These are phyloP conservation scores for Corymbia maculata DNA, from an alignment of 345 rosid genomes.

Conservation along the genomic window DNA sequence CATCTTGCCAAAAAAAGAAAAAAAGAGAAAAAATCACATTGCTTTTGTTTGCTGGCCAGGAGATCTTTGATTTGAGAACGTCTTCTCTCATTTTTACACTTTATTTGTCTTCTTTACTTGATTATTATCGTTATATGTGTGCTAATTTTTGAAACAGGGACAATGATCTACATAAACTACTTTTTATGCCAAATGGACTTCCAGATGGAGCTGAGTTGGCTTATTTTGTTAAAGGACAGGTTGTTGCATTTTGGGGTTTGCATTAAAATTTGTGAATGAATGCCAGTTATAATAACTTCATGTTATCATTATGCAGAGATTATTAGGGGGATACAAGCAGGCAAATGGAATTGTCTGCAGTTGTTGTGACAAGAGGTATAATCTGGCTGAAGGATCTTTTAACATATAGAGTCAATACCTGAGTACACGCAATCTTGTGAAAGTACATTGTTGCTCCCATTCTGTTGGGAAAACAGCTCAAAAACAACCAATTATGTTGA, in stretches of 20 bases:
- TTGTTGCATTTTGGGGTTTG: not conserved
- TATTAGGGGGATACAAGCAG: slow-evolving; percentile 73
- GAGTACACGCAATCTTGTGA: not conserved
- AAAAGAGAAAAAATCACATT: not conserved
- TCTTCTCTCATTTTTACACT: not conserved
- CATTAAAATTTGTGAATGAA: not conserved
- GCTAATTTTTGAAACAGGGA: slow-evolving; percentile 42
- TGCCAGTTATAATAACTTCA: not conserved
- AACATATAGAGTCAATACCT: not conserved
- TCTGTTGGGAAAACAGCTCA: not conserved
- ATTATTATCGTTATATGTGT: not conserved
- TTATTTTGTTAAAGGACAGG: slow-evolving; percentile 87
- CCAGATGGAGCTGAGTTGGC: slow-evolving; percentile 88
- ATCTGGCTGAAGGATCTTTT: not conserved
- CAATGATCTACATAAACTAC: slow-evolving; percentile 84
- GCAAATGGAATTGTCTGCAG: slow-evolving; percentile 80
- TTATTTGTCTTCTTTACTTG: not conserved
- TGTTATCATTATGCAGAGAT: slow-evolving; percentile 27
- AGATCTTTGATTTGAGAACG: not conserved
- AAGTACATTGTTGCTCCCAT: not conserved
- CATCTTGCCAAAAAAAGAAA: not conserved
- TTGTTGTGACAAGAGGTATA: slow-evolving; percentile 82
- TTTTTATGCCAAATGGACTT: slow-evolving; percentile 94
- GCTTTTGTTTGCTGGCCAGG: not conserved
- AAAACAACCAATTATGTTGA: not conserved